A percentile compares a stretch with the other conserved stretches of the same genome.
These are phyloP conservation scores for Russula sp. DNA, from an alignment of 768 basidiomycete genomes.

Conservation along the genomic window DNA sequence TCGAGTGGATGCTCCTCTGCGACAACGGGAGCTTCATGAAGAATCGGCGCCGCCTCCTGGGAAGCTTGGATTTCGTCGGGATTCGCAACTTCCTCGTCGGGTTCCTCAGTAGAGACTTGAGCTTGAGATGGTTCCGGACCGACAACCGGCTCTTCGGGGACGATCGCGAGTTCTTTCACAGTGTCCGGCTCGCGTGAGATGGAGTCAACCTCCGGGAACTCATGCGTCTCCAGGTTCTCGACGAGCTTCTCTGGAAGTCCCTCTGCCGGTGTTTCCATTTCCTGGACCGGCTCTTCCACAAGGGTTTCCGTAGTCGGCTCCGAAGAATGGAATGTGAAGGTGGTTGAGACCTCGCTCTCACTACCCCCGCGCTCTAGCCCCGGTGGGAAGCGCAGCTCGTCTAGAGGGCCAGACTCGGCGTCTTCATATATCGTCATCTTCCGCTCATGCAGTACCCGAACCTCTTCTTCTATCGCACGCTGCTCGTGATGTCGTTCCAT, in stretches of 20 bases:
- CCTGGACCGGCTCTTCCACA: constrained; percentile 10
- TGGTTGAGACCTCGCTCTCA: background rate
- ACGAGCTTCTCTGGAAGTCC: background rate
- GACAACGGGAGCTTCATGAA: background rate
- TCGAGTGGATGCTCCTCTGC: constrained; percentile 2
- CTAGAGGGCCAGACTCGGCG: constrained; percentile 4
- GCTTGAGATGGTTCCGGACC: background rate
- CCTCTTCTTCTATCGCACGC: constrained; percentile 6
- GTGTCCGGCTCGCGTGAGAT: background rate
- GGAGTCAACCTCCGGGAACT: background rate
- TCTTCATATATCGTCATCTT: constrained; percentile 17
- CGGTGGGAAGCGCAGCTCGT: constrained; percentile 17
- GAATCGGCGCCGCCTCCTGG: background rate
- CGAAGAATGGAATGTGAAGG: background rate
- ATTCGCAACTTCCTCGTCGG: background rate
- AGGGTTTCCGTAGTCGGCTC: constrained; percentile 11
- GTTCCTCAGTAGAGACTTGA: constrained; percentile 3
- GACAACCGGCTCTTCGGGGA: constrained; percentile 1
- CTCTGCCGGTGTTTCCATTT: background rate
- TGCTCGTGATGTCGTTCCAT: constrained; percentile 14
- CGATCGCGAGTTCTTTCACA: background rate
- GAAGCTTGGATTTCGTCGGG: background rate
- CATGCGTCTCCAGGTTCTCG: background rate
- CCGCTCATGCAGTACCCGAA: background rate
- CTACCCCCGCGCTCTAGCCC: background rate